phyloP scores from a whole-genome alignment of 805 yeast species.

The Metschnikowia lachancei region DNA sequence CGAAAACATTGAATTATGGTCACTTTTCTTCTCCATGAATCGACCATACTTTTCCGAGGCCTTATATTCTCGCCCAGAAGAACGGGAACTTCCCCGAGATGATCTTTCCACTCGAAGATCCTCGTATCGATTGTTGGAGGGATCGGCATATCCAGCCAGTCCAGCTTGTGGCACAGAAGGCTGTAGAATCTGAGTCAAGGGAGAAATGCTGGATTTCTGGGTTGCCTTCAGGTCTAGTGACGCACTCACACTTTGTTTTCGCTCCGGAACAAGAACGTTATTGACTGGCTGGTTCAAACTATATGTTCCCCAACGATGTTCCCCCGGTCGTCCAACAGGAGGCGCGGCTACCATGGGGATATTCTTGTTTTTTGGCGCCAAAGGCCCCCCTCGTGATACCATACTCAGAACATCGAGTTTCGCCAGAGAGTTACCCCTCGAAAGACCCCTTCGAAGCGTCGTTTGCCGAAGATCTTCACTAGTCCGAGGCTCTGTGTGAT shows the following conservation, averaged over 20 bases:
- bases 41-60: background rate
- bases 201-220: conserved; percentile 12
- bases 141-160: background rate
- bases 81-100: conserved; percentile 1
- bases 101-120: background rate
- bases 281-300: conserved; percentile 2
- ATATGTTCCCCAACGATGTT: conserved; percentile 8
- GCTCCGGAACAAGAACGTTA: background rate
- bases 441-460: conserved; percentile 13
- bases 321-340: background rate
- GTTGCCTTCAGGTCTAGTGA: background rate
- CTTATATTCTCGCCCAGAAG: background rate
- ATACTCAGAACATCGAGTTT: background rate
- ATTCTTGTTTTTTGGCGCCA: conserved; percentile 10
- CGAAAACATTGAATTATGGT: conserved; percentile 7
- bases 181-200: conserved; percentile 12
- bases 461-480: conserved; percentile 14
- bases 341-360: conserved; percentile 15
- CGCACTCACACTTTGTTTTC: background rate
- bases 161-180: background rate
- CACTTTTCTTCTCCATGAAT: background rate
- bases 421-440: conserved; percentile 2
- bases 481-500: conserved; percentile 1
- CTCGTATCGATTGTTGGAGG: background rate
- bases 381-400: background rate